Conservation (phyloP, 176 grass and related monocot genomes). For the Carex pumila region DNA sequence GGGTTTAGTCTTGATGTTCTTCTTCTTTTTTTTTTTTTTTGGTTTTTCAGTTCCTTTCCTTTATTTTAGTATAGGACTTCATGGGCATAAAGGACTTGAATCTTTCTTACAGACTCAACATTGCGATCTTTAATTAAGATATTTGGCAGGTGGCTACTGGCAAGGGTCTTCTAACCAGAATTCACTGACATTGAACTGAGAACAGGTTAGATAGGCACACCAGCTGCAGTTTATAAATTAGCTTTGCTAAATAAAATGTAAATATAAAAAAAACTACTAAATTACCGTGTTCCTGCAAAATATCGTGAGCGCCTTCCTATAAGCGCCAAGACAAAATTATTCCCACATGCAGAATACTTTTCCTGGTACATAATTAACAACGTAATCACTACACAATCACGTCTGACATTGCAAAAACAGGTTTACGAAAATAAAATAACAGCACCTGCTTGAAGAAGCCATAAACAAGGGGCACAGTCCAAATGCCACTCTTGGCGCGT, state of each 20-base stretch:
- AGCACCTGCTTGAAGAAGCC: constrained; percentile 93
- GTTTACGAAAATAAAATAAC: constrained; percentile 10
- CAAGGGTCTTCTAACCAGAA: not conserved
- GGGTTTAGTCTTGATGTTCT: not conserved
- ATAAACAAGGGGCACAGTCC: constrained; percentile 82
- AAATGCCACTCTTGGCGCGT: constrained; percentile 47
- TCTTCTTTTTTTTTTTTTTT: not conserved
- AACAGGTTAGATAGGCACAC: not conserved
- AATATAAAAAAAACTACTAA: not conserved
- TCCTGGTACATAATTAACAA: constrained; percentile 43
- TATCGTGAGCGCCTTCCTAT: constrained; percentile 81
- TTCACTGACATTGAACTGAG: not conserved
- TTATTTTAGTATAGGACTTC: too few species aligned
- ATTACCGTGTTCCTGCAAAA: constrained; percentile 91
- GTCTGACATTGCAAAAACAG: not conserved
- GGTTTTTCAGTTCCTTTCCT: not conserved
- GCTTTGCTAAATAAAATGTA: not conserved
- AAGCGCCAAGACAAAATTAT: constrained; percentile 69
- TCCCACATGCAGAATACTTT: constrained; percentile 68
- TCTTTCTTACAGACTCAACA: not conserved
- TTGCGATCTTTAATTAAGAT: constrained; percentile 1
- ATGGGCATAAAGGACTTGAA: not conserved
- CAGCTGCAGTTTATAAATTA: not conserved
- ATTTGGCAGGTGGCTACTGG: not conserved
- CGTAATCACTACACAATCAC: constrained; percentile 9